Evolutionary conservation across 768 basidiomycete genomes (phyloP).

Genomic region (Tricholoma flavovirens): DNA sequence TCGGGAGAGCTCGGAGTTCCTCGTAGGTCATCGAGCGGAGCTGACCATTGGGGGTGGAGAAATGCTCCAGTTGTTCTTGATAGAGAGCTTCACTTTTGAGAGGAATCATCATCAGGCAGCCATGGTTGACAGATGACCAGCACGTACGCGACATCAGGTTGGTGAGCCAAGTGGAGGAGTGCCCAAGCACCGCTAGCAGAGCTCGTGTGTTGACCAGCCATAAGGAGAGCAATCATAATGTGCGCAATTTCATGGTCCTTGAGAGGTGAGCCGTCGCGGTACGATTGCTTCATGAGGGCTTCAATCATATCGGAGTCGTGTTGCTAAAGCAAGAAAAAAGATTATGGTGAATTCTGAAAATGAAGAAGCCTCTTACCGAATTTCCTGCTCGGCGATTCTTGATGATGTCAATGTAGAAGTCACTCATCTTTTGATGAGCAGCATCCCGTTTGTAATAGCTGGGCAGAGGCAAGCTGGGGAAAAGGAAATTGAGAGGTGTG

Average conservation of each 20-base stretch:
- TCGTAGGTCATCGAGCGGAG: slow-evolving; percentile 82
- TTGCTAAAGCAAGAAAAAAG: slow-evolving; percentile 13
- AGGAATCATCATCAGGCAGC: not conserved
- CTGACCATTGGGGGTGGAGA: slow-evolving; percentile 73
- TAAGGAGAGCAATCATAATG: slow-evolving; percentile 97
- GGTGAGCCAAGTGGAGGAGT: slow-evolving; percentile 78
- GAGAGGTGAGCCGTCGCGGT: slow-evolving; percentile 73
- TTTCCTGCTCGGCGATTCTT: slow-evolving; percentile 55
- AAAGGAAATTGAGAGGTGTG: slow-evolving; percentile 92
- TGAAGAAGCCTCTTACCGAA: slow-evolving; percentile 31
- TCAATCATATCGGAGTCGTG: slow-evolving; percentile 90
- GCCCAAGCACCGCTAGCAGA: slow-evolving; percentile 91
- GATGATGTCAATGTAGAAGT: slow-evolving; percentile 89
- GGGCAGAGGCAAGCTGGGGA: slow-evolving; percentile 87
- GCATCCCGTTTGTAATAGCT: slow-evolving; percentile 85
- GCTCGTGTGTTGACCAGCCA: slow-evolving; percentile 99
- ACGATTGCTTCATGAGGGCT: slow-evolving; percentile 76
- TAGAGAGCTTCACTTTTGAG: slow-evolving; percentile 68
- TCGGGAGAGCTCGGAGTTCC: slow-evolving; percentile 73
- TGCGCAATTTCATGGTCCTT: slow-evolving; percentile 93
- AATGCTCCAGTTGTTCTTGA: slow-evolving; percentile 82
- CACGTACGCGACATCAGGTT: slow-evolving; percentile 68
- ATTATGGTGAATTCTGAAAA: slow-evolving; percentile 3
- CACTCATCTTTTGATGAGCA: slow-evolving; percentile 90
- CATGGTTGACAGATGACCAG: not conserved